Conservation (phyloP, 2,329 filamentous ascomycete species). For the Neofusicoccum cordaticola region DNA sequence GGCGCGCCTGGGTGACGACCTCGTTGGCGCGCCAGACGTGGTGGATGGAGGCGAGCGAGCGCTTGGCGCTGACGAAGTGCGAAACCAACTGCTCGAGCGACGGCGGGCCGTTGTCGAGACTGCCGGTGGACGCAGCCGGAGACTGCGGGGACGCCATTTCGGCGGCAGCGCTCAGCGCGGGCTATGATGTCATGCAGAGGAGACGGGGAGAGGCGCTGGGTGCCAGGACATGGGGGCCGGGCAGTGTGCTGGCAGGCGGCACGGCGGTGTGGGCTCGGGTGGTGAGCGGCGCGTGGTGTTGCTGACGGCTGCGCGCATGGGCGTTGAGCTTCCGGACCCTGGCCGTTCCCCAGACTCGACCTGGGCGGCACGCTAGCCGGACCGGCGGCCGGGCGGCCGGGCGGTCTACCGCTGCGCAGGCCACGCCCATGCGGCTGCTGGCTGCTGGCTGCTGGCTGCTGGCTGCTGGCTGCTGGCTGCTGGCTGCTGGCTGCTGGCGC, state of each 20-base stretch:
- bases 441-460: too few species aligned
- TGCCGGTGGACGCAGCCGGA: slow-evolving; percentile 39
- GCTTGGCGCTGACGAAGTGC: slow-evolving; percentile 82
- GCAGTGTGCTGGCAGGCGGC: not conserved
- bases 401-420: not conserved
- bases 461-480: too few species aligned
- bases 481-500: too few species aligned
- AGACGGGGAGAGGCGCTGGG: not conserved
- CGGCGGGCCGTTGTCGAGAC: slow-evolving; percentile 37
- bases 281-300: slow-evolving; percentile 9
- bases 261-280: slow-evolving; percentile 2
- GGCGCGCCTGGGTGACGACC: slow-evolving; percentile 72
- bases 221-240: not conserved
- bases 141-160: slow-evolving; percentile 35
- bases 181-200: slow-evolving; percentile 6
- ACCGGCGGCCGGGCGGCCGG: not conserved
- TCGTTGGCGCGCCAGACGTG: slow-evolving; percentile 84
- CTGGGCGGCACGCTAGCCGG: not conserved
- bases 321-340: slow-evolving; percentile 8
- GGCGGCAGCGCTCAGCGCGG: not conserved
- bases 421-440: not conserved
- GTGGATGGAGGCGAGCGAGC: slow-evolving; percentile 78
- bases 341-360: not conserved
- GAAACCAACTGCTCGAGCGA: slow-evolving; percentile 74
- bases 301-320: not conserved